Base-by-base conservation (phyloP, 75 land plant genomes). In the Pinus tabuliformis region DNA sequence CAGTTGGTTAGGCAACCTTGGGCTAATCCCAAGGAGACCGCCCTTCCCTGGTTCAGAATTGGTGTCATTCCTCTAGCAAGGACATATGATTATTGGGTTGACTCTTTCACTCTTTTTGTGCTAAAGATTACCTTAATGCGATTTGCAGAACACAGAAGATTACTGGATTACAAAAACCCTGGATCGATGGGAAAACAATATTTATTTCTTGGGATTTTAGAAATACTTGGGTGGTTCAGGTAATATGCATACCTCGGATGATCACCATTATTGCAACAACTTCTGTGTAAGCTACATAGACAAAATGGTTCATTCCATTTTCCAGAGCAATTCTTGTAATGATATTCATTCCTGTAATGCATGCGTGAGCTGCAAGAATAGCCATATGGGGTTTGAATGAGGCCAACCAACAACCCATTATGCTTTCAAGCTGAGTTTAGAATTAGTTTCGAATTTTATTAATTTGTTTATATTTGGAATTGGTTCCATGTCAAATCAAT, bases 71-170 rank as follows among this genome's bases (percentile, higher is more conserved):
- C 98, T 2, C 97, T 96, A 13, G 90, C 91, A 1, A 96, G 98
- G 13, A 88, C 92, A 12, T 95, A 93, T 92, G 81, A 82, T 89
- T 95, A 95, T 88, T 93, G 98, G 98, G 98, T 96, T 8, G 98
- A 95, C 81, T 79, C 90, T 4, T 95, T 86, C 89, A 95, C 98
- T 18, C 86, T 95, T 18, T 95, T 95, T 61, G 96, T 93, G 20
- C 57, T 95, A 13, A 94, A 95, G 77, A 75, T 95, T 90, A 94
- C 92, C 3, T 86, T 95, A 26, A 88, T 94, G 97, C 95, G 97
- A 6, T 94, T 94, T 73, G 97, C 97, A 1, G 97, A 94, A 89
- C 97, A 94, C 89, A 62, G 97, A 73, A 79, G 97, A 58, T 77
- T 80, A 74, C 97, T 92, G 73, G 97, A 94, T 83, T 94, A 92